phyloP scores from a whole-genome alignment of 2,329 filamentous ascomycete genomes.

The Ophiocordyceps sinensis region DNA sequence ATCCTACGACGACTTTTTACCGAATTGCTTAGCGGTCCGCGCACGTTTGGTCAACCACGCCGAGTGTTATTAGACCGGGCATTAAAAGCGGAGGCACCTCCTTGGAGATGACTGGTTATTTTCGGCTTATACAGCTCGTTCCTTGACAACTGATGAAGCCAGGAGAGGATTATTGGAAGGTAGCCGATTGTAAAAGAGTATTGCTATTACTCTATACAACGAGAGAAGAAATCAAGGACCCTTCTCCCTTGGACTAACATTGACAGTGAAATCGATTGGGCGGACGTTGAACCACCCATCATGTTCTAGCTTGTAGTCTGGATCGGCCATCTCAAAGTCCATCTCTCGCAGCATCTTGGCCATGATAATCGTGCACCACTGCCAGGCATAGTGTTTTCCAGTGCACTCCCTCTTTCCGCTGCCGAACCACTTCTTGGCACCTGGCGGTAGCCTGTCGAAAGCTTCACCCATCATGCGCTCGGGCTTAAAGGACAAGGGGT shows the following conservation, averaged over 20 bases:
- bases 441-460: constrained; percentile 26
- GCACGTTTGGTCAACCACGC: too few species aligned
- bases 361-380: constrained; percentile 26
- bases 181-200: too few species aligned
- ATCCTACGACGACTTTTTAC: too few species aligned
- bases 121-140: too few species aligned
- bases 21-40: too few species aligned
- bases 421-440: constrained; percentile 35
- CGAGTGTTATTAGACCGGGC: too few species aligned
- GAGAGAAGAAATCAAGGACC: too few species aligned
- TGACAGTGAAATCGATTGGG: constrained; percentile 30
- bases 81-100: too few species aligned
- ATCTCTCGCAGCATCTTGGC: constrained; percentile 28
- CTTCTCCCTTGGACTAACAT: constrained; percentile 13
- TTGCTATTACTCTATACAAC: too few species aligned
- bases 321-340: constrained; percentile 29
- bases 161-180: too few species aligned
- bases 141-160: too few species aligned
- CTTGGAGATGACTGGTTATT: too few species aligned
- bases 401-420: constrained; percentile 37
- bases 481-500: constrained; percentile 28
- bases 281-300: constrained; percentile 39
- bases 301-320: constrained; percentile 24
- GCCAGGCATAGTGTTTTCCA: constrained; percentile 34
- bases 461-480: constrained; percentile 33